These are phyloP conservation scores for Fagopyrum homotropicum DNA, from an alignment of 148 eudicot species.

Conservation along the genomic window DNA sequence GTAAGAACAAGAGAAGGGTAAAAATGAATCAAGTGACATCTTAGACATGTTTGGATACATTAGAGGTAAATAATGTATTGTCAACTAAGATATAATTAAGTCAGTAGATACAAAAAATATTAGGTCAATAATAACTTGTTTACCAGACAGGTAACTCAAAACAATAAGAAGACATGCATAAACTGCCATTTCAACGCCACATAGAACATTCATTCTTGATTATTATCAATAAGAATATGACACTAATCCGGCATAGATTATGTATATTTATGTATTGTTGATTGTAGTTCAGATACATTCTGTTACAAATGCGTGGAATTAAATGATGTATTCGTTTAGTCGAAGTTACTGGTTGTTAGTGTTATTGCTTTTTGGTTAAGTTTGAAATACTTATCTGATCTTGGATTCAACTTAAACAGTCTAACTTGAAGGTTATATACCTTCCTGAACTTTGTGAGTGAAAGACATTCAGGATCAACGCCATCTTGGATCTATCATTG, in stretches of 20 bases:
- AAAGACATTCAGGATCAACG: slow-evolving; percentile 56
- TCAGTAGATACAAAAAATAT: not conserved
- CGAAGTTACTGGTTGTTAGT: too few relatives aligned
- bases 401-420: not conserved
- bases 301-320: too few relatives aligned
- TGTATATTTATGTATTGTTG: too few relatives aligned
- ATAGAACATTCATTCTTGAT: slow-evolving; percentile 75
- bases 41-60: not conserved
- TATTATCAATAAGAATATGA: not conserved
- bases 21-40: not conserved
- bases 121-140: not conserved
- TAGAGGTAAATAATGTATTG: not conserved
- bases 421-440: not conserved
- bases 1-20: not conserved
- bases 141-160: slow-evolving; percentile 43
- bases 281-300: too few relatives aligned
- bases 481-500: slow-evolving; percentile 85
- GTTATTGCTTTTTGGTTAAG: slow-evolving; percentile 55
- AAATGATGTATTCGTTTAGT: too few relatives aligned
- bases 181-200: slow-evolving; percentile 83
- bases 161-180: slow-evolving; percentile 40
- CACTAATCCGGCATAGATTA: not conserved
- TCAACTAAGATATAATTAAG: not conserved
- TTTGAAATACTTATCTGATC: slow-evolving; percentile 15
- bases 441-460: not conserved